A percentile compares a stretch with the other conserved stretches of the same genome.
These are phyloP conservation scores for Coemansia sp. DNA, from an alignment of 192 early-diverging fungal species.

Conservation along the genomic window DNA sequence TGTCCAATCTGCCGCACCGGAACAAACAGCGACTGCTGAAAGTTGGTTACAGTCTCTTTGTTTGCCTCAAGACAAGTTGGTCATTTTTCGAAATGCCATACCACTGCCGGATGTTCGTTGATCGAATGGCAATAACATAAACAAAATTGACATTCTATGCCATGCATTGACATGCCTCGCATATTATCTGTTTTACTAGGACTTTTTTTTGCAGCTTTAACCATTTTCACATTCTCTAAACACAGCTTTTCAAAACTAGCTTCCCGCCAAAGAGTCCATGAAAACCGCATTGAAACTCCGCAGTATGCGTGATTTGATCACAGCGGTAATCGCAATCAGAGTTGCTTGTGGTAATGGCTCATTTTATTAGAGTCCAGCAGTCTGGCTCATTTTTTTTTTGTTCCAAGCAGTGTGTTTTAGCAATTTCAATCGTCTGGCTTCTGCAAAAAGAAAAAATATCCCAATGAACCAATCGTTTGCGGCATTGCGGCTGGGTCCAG, in stretches of 20 bases:
- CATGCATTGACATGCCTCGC: too few relatives aligned
- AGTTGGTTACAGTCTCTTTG: too few relatives aligned
- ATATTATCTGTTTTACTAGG: not conserved
- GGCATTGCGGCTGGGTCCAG: conserved; percentile 2
- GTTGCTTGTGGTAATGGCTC: not conserved
- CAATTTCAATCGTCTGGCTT: not conserved
- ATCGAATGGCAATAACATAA: not conserved
- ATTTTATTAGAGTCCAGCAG: not conserved
- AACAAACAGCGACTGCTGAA: conserved; percentile 26
- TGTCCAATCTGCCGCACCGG: conserved; percentile 44
- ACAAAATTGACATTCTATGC: not conserved
- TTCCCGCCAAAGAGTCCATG: too few relatives aligned
- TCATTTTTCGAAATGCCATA: not conserved
- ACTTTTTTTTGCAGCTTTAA: not conserved
- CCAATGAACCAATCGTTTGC: conserved; percentile 39
- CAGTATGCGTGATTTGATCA: not conserved
- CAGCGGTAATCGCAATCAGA: not conserved
- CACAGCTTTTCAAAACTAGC: too few relatives aligned
- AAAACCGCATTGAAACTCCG: not conserved
- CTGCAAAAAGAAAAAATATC: not conserved
- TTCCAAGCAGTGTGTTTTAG: not conserved
- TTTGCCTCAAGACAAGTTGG: not conserved
- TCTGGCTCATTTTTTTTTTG: not conserved
- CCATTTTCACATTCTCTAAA: too few relatives aligned
- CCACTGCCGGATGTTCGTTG: not conserved